A percentile compares a stretch with the other conserved stretches of the same genome.
Evolutionary conservation across 345 rosid species (phyloP).

Genomic region (Populus deltoides): DNA sequence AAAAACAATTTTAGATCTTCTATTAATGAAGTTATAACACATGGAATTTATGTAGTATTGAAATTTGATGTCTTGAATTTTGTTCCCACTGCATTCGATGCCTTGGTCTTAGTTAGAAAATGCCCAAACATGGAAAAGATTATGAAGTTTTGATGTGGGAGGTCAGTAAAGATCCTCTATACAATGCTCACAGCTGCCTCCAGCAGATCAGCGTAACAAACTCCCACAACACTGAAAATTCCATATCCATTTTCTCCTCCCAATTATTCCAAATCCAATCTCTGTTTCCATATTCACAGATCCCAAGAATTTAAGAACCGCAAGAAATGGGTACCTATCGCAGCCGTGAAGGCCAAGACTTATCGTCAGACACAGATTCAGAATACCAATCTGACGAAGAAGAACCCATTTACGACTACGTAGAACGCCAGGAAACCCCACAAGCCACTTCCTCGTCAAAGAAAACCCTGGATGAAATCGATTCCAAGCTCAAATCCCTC

Average conservation of each 20-base stretch:
- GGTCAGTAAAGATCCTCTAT: background rate
- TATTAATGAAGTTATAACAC: no score
- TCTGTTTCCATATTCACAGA: background rate
- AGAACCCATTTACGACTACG: conserved; percentile 17
- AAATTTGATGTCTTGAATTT: no score
- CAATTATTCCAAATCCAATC: background rate
- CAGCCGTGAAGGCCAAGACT: conserved; percentile 26
- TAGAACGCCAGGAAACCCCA: conserved; percentile 19
- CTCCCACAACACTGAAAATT: background rate
- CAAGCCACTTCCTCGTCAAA: conserved; percentile 3
- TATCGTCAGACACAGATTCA: conserved; percentile 21
- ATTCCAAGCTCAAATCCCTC: conserved; percentile 57
- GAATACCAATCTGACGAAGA: conserved; percentile 20
- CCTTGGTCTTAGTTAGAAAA: no score
- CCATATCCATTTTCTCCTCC: background rate
- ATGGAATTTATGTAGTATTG: no score
- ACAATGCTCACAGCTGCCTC: background rate
- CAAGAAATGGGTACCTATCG: conserved; percentile 24
- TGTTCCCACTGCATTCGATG: no score
- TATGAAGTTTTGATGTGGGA: background rate
- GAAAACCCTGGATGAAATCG: conserved; percentile 34
- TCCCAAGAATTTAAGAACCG: no score
- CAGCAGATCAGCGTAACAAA: background rate
- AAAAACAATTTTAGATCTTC: no score
- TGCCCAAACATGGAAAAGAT: no score